Percentiles rank a stretch among this genome's conserved stretches.
These are phyloP conservation scores for Backusella morwellensis DNA, from an alignment of 192 early-diverging fungal genomes.

Conservation along the genomic window DNA sequence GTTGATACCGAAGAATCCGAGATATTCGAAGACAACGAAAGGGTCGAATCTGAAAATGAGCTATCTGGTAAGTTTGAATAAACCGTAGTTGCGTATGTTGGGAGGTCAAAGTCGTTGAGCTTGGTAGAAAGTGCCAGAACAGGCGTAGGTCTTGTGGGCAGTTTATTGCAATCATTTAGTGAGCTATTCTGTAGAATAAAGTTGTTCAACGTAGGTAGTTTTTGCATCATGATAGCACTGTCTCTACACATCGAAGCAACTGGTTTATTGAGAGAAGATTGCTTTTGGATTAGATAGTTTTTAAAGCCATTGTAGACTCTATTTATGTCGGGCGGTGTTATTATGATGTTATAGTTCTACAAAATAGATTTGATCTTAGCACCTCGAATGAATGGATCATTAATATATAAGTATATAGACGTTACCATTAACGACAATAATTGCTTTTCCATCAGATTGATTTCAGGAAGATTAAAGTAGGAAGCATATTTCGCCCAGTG, in stretches of 20 bases:
- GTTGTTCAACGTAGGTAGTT: neutral
- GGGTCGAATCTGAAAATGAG: neutral
- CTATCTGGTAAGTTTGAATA: neutral
- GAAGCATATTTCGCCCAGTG: slow-evolving; percentile 76
- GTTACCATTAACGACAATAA: slow-evolving; percentile 62
- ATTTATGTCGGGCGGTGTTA: slow-evolving; percentile 13
- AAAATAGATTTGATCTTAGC: neutral
- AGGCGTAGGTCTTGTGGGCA: slow-evolving; percentile 6
- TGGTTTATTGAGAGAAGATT: neutral
- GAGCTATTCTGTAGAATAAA: neutral
- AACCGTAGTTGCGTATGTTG: neutral
- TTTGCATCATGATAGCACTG: neutral
- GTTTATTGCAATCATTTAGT: neutral
- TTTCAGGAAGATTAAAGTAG: slow-evolving; percentile 70
- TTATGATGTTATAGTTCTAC: slow-evolving; percentile 29
- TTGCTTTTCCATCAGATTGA: slow-evolving; percentile 85
- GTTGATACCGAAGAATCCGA: neutral
- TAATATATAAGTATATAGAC: slow-evolving; percentile 11
- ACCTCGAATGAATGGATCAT: neutral
- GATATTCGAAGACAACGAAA: neutral
- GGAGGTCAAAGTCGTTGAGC: neutral
- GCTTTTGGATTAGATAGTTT: neutral
- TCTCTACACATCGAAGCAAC: neutral
- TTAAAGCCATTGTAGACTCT: neutral
- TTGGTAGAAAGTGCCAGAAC: neutral